Evolutionary conservation across 352 stramenopile species (phyloP).

Genomic region (Phytophthora crassamura): DNA sequence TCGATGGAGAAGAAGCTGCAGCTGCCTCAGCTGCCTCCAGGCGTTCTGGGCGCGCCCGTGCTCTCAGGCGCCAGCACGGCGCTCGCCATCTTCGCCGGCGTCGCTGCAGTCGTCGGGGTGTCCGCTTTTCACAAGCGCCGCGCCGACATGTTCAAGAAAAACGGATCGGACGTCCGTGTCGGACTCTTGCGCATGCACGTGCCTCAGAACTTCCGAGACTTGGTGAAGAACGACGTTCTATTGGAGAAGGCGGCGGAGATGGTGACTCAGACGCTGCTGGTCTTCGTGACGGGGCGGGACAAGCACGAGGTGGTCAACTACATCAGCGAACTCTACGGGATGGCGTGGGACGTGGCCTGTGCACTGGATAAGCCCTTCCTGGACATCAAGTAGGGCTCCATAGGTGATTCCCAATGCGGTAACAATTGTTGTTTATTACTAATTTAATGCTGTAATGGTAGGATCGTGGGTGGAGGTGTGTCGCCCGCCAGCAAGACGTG

Average conservation of each 20-base stretch:
- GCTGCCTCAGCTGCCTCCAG: conserved; percentile 47
- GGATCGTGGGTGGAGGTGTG: conserved; percentile 50
- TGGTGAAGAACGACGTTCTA: conserved; percentile 81
- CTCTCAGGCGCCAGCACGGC: conserved; percentile 44
- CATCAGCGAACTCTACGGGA: conserved; percentile 76
- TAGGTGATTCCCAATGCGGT: too few relatives aligned
- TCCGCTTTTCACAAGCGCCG: conserved; percentile 54
- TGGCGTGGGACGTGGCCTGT: conserved; percentile 76
- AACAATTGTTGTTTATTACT: background rate
- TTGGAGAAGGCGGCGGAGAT: conserved; percentile 63
- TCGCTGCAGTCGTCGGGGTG: conserved; percentile 51
- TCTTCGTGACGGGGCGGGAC: conserved; percentile 68
- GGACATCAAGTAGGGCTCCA: conserved; percentile 55
- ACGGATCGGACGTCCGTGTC: conserved; percentile 39
- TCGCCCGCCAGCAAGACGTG: conserved; percentile 48
- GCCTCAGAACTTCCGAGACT: conserved; percentile 62
- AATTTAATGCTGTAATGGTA: conserved; percentile 15
- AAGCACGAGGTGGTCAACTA: conserved; percentile 78
- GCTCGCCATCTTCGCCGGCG: conserved; percentile 49
- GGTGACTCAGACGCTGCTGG: conserved; percentile 54
- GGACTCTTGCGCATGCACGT: conserved; percentile 63
- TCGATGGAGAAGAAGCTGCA: conserved; percentile 58
- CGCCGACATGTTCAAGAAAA: conserved; percentile 1
- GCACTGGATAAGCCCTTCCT: conserved; percentile 60
- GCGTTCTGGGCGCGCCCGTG: conserved; percentile 23